Evolutionary conservation across 2,329 filamentous ascomycete genomes (phyloP).

Genomic region (Cladophialophora psammophila): DNA sequence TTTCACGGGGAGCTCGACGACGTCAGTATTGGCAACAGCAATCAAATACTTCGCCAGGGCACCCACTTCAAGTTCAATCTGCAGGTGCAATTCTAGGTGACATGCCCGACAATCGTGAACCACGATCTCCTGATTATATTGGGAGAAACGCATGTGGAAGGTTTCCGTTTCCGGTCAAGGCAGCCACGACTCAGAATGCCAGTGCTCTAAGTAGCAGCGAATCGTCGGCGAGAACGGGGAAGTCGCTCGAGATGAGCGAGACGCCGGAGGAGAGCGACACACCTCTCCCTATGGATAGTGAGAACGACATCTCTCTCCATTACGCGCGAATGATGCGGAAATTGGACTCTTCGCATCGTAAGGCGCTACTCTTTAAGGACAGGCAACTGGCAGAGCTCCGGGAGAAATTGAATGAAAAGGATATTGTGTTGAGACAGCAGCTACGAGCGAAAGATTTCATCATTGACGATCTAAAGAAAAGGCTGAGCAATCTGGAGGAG

Average conservation of each 20-base stretch:
- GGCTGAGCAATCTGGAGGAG: constrained; percentile 40
- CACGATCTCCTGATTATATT: constrained; percentile 34
- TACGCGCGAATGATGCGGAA: constrained; percentile 44
- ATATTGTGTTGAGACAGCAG: constrained; percentile 45
- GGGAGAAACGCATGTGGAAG: constrained; percentile 27
- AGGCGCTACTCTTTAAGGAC: constrained; percentile 42
- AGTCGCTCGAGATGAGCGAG: constrained; percentile 31
- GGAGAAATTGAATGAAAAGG: constrained; percentile 43
- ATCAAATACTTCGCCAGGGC: constrained; percentile 5
- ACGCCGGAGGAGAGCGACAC: constrained; percentile 28
- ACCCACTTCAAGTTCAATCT: constrained; percentile 28
- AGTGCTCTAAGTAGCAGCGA: constrained; percentile 11
- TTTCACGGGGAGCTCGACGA: constrained; percentile 2
- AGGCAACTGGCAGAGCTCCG: constrained; percentile 43
- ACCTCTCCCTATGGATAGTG: constrained; percentile 43
- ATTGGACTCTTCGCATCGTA: constrained; percentile 44
- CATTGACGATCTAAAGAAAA: constrained; percentile 42
- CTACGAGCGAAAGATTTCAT: constrained; percentile 43
- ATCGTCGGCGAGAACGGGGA: not conserved
- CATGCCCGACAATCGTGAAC: constrained; percentile 9
- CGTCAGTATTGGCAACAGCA: not conserved
- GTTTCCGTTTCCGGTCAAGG: constrained; percentile 23
- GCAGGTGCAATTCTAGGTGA: constrained; percentile 27
- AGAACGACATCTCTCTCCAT: constrained; percentile 43
- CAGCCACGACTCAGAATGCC: constrained; percentile 30